Conservation (phyloP, 345 rosid species). For the Adansonia digitata region DNA sequence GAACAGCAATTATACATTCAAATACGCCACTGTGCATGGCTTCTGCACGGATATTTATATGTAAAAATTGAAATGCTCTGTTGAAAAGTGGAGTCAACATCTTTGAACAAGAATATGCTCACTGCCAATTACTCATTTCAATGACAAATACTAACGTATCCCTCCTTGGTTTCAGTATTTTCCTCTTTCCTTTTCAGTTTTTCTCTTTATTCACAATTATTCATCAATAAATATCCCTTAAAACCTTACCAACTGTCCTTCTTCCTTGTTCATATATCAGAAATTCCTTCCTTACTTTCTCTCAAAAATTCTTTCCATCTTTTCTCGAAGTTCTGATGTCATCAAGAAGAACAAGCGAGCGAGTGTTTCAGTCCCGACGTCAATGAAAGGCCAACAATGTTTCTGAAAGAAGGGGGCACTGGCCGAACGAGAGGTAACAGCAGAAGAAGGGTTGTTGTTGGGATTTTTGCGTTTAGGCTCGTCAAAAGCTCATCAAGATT, state of each 20-base stretch:
- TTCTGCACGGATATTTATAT: constrained; percentile 18
- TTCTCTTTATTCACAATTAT: constrained; percentile 13
- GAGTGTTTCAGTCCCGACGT: constrained; percentile 63
- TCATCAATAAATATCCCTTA: constrained; percentile 35
- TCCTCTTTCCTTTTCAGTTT: constrained; percentile 2
- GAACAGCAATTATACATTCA: not conserved
- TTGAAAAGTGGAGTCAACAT: not conserved
- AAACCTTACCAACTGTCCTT: constrained; percentile 26
- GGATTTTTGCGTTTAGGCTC: constrained; percentile 45
- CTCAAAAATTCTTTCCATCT: not conserved
- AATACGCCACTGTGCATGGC: constrained; percentile 24
- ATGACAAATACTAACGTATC: not conserved
- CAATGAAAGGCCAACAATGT: constrained; percentile 32
- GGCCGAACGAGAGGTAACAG: constrained; percentile 18
- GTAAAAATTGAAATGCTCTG: not conserved
- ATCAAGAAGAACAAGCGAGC: constrained; percentile 44
- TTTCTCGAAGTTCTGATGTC: constrained; percentile 34
- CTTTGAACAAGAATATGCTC: not conserved
- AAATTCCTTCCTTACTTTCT: not conserved
- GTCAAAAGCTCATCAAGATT: constrained; percentile 26
- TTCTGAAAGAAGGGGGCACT: constrained; percentile 38
- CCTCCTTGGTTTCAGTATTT: not conserved
- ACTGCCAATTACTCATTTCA: constrained; percentile 15
- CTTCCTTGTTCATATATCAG: constrained; percentile 11
- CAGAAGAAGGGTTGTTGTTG: constrained; percentile 33